These are phyloP conservation scores for Castanea sativa DNA, from an alignment of 306 rosid genomes.

Conservation along the genomic window DNA sequence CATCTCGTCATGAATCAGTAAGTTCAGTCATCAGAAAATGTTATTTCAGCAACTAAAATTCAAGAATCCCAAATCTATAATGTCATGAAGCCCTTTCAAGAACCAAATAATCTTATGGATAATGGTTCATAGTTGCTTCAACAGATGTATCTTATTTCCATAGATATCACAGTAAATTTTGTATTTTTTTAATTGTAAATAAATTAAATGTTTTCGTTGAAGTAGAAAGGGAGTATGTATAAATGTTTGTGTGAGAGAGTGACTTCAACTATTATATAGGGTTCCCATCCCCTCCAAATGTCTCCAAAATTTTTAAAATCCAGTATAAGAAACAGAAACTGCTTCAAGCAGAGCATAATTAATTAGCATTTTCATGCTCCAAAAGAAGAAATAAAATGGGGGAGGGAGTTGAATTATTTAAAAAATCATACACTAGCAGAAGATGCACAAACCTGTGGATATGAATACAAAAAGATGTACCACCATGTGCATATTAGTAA, in stretches of 20 bases:
- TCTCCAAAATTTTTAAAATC: background rate
- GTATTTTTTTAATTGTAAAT: too few relatives aligned
- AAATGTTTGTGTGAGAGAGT: background rate
- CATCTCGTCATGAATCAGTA: background rate
- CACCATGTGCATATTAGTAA: constrained; percentile 67
- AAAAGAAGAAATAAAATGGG: background rate
- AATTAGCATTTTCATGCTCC: background rate
- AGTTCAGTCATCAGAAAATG: background rate
- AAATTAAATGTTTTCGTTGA: too few relatives aligned
- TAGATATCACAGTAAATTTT: too few relatives aligned
- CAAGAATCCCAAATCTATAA: background rate
- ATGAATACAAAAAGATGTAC: constrained; percentile 82
- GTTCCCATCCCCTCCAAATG: background rate
- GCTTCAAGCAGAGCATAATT: background rate
- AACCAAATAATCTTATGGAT: background rate
- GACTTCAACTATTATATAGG: background rate
- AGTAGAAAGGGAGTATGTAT: too few relatives aligned
- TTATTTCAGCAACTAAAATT: background rate
- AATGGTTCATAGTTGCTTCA: background rate
- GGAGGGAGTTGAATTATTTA: background rate
- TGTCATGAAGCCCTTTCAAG: background rate
- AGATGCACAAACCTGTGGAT: constrained; percentile 64
- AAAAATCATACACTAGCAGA: background rate
- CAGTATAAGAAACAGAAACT: background rate
- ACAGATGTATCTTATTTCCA: too few relatives aligned